These are phyloP conservation scores for Peribolospora kevripleyi DNA, from an alignment of 768 basidiomycete genomes.

Conservation along the genomic window DNA sequence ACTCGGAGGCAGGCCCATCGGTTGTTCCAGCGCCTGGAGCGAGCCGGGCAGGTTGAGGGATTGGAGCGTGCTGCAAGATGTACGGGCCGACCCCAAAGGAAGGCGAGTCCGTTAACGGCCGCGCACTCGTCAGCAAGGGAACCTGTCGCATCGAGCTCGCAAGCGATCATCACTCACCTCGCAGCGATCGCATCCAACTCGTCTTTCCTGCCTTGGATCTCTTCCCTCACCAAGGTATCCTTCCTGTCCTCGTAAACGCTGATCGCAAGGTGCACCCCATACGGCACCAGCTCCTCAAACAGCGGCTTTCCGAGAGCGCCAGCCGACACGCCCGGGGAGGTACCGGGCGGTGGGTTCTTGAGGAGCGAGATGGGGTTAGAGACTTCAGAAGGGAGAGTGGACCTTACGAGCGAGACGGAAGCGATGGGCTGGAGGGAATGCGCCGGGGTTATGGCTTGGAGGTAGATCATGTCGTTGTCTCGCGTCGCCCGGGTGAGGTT, in stretches of 20 bases:
- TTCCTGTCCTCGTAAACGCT: conserved; percentile 75
- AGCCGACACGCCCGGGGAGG: background rate
- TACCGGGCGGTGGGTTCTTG: background rate
- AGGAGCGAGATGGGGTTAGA: conserved; percentile 14
- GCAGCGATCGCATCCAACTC: conserved; percentile 38
- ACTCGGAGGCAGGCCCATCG: conserved; percentile 68
- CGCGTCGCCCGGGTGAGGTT: conserved; percentile 47
- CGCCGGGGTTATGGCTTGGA: conserved; percentile 53
- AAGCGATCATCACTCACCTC: conserved; percentile 33
- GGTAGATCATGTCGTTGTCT: conserved; percentile 91
- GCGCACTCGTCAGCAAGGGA: too few species aligned
- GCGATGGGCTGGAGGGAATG: conserved; percentile 41
- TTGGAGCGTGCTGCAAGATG: conserved; percentile 32
- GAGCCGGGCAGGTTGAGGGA: conserved; percentile 57
- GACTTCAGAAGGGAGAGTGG: conserved; percentile 27
- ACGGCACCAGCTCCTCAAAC: conserved; percentile 51
- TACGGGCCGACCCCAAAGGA: background rate
- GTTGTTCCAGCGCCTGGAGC: conserved; percentile 64
- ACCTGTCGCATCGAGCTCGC: background rate
- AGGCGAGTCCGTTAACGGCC: background rate
- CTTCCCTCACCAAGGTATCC: conserved; percentile 40
- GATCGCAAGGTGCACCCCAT: conserved; percentile 71
- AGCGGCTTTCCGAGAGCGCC: conserved; percentile 24
- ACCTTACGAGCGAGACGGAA: conserved; percentile 40
- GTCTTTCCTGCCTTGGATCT: conserved; percentile 35